Conservation (phyloP, 192 early-diverging fungal genomes). For the Glomus cerebriforme region DNA sequence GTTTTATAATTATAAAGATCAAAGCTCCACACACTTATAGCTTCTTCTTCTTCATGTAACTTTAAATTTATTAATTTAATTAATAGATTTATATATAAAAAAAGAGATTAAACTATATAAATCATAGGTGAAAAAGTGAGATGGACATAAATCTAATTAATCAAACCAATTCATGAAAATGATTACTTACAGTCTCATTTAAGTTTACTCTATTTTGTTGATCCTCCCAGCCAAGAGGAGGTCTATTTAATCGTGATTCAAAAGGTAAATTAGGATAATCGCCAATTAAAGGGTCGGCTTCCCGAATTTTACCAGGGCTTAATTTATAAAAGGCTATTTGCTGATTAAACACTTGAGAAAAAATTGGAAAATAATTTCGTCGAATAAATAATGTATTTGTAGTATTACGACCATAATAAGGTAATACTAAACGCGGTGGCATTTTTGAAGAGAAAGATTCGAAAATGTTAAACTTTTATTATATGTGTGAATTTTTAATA, state of each 20-base stretch:
- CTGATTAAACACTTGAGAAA: background rate
- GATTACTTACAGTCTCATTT: background rate
- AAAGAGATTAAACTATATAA: background rate
- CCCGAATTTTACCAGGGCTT: background rate
- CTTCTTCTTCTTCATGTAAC: constrained; percentile 29
- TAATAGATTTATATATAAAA: background rate
- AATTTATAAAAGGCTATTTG: background rate
- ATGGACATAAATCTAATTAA: background rate
- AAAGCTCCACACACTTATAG: background rate
- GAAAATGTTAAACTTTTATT: no score
- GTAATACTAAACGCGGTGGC: background rate
- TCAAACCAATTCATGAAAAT: no score
- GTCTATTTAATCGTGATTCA: background rate
- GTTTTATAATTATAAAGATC: constrained; percentile 12
- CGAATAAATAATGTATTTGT: background rate
- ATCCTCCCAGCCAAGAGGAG: constrained; percentile 14
- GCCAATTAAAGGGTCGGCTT: constrained; percentile 1
- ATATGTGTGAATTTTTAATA: no score
- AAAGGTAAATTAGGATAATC: constrained; percentile 26
- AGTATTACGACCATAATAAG: background rate
- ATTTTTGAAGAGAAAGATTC: background rate
- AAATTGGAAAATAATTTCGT: background rate
- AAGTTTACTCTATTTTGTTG: constrained; percentile 7
- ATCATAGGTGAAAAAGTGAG: background rate
- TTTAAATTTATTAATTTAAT: no score